Evolutionary conservation across 352 stramenopile species (phyloP).

Genomic region (Phytopythium kandeliae): DNA sequence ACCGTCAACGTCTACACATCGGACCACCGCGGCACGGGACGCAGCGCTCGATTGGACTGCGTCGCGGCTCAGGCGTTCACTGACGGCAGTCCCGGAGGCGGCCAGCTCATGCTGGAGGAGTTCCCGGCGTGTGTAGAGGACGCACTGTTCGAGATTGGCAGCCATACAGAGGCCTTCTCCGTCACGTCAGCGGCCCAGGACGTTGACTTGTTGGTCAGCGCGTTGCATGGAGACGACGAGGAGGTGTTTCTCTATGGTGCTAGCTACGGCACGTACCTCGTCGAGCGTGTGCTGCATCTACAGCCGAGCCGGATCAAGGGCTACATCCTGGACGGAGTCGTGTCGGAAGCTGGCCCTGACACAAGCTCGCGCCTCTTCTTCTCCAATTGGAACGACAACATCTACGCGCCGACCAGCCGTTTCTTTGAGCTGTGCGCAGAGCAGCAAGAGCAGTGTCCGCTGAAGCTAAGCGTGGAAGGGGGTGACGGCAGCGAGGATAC

Average conservation of each 20-base stretch:
- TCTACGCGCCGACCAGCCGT: constrained; percentile 12
- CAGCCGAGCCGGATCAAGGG: constrained; percentile 25
- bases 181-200: constrained; percentile 45
- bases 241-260: constrained; percentile 42
- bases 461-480: constrained; percentile 10
- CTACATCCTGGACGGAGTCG: constrained; percentile 46
- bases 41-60: constrained; percentile 27
- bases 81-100: constrained; percentile 10
- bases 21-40: constrained; percentile 34
- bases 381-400: constrained; percentile 31
- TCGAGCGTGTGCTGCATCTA: constrained; percentile 47
- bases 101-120: constrained; percentile 10
- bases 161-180: constrained; percentile 23
- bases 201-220: constrained; percentile 14
- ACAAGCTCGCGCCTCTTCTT: constrained; percentile 15
- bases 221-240: constrained; percentile 9
- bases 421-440: constrained; percentile 21
- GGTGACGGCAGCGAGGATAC: neutral
- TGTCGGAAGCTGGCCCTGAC: constrained; percentile 19
- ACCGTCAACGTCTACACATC: constrained; percentile 47
- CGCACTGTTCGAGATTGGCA: constrained; percentile 19
- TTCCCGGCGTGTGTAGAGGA: constrained; percentile 21
- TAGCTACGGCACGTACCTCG: constrained; percentile 54
- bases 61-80: constrained; percentile 25
- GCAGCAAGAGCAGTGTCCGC: constrained; percentile 16